A percentile compares a stretch with the other conserved stretches of the same genome.
Conservation (phyloP, 1,284 basidiomycete species). For the Cutaneotrichosporon daszewskae region DNA sequence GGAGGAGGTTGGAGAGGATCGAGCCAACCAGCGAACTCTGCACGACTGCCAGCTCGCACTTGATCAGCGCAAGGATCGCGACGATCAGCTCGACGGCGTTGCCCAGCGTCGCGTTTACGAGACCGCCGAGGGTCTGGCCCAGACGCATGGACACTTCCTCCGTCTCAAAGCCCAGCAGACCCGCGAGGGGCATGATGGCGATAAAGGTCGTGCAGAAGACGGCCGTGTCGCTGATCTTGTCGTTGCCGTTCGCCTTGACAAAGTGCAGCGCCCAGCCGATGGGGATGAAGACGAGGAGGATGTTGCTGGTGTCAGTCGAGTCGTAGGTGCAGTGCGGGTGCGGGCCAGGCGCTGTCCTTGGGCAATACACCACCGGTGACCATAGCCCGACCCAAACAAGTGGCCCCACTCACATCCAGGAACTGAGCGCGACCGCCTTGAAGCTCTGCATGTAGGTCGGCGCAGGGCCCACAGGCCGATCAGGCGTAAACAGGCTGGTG, state of each 20-base stretch:
- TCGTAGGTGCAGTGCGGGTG: neutral
- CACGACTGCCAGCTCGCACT: slow-evolving; percentile 75
- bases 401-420: slow-evolving; percentile 42
- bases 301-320: slow-evolving; percentile 30
- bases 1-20: slow-evolving; percentile 62
- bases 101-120: slow-evolving; percentile 50
- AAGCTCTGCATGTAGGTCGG: slow-evolving; percentile 41
- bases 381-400: too few relatives aligned
- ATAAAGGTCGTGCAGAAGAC: slow-evolving; percentile 45
- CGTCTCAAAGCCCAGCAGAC: slow-evolving; percentile 78
- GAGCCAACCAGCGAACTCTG: slow-evolving; percentile 63
- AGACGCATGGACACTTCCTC: slow-evolving; percentile 71
- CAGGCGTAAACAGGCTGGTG: slow-evolving; percentile 44
- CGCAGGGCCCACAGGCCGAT: slow-evolving; percentile 40
- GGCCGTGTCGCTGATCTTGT: slow-evolving; percentile 40
- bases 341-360: too few relatives aligned
- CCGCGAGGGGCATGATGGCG: slow-evolving; percentile 54
- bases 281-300: slow-evolving; percentile 50
- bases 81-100: slow-evolving; percentile 52
- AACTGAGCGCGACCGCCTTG: slow-evolving; percentile 40
- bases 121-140: slow-evolving; percentile 63
- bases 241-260: slow-evolving; percentile 34
- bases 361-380: neutral
- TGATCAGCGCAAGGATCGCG: slow-evolving; percentile 72
- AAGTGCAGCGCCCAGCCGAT: slow-evolving; percentile 50